Conservation (phyloP, 768 basidiomycete genomes). For the Russula abietina region DNA sequence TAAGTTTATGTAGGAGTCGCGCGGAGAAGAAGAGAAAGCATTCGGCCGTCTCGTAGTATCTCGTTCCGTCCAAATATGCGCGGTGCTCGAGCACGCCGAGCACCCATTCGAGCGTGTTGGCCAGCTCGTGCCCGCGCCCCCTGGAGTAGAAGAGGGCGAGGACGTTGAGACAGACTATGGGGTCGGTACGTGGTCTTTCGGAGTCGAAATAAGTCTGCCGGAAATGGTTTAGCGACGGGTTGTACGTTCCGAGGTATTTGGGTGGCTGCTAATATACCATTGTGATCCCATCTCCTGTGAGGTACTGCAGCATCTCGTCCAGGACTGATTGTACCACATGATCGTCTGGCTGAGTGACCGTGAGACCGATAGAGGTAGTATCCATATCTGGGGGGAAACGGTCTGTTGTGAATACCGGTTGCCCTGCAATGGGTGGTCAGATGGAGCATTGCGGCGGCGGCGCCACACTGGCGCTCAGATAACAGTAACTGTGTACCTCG, state of each 20-base stretch:
- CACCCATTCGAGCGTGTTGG: slow-evolving; percentile 44
- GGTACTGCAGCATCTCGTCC: slow-evolving; percentile 52
- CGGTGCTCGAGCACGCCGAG: slow-evolving; percentile 44
- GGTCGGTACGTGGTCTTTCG: slow-evolving; percentile 46
- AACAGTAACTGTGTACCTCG: slow-evolving; percentile 30
- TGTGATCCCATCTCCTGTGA: slow-evolving; percentile 45
- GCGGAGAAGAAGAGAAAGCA: slow-evolving; percentile 48
- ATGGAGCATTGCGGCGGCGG: not conserved
- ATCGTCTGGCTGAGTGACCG: slow-evolving; percentile 34
- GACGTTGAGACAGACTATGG: slow-evolving; percentile 48
- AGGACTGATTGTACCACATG: slow-evolving; percentile 40
- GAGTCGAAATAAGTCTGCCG: slow-evolving; percentile 49
- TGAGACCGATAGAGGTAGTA: slow-evolving; percentile 51
- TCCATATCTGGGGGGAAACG: slow-evolving; percentile 52
- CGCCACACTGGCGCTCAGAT: slow-evolving; percentile 35
- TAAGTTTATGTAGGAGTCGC: slow-evolving; percentile 38
- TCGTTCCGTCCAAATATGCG: slow-evolving; percentile 49
- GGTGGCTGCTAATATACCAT: slow-evolving; percentile 20
- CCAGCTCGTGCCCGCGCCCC: slow-evolving; percentile 43
- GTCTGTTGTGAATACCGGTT: slow-evolving; percentile 39
- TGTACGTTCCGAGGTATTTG: not conserved
- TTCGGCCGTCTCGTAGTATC: slow-evolving; percentile 49
- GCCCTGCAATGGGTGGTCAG: slow-evolving; percentile 31
- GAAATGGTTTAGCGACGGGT: slow-evolving; percentile 7
- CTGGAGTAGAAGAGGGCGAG: slow-evolving; percentile 45